A percentile compares a stretch with the other conserved stretches of the same genome.
phyloP scores from a whole-genome alignment of 2,329 filamentous ascomycete genomes.

The Aspergillus brunneoviolaceus region DNA sequence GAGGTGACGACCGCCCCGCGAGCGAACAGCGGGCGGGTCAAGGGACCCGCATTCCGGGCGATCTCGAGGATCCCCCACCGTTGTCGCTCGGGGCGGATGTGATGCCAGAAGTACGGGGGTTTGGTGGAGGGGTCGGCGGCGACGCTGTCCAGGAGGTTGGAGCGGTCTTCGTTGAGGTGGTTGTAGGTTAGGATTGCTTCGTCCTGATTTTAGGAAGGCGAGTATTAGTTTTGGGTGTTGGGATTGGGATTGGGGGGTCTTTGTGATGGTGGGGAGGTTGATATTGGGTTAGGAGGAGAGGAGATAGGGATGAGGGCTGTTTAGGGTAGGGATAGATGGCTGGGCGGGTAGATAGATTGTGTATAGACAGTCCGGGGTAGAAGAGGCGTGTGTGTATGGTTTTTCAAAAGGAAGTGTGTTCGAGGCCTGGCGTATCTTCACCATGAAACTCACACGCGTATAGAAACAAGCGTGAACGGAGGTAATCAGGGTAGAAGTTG shows the following conservation, averaged over 20 bases:
- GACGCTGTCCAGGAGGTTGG: conserved; percentile 42
- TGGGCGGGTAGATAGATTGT: too few relatives aligned
- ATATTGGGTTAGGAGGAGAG: too few relatives aligned
- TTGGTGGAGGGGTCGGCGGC: conserved; percentile 37
- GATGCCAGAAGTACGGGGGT: conserved; percentile 49
- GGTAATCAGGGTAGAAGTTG: too few relatives aligned
- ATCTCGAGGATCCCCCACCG: conserved; percentile 45
- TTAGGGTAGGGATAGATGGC: too few relatives aligned
- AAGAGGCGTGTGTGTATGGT: too few relatives aligned
- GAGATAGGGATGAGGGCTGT: too few relatives aligned
- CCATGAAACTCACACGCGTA: too few relatives aligned
- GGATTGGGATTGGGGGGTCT: neutral
- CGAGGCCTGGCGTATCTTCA: too few relatives aligned
- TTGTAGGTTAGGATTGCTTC: conserved; percentile 48
- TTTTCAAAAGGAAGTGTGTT: too few relatives aligned
- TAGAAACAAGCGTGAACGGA: too few relatives aligned
- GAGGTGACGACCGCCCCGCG: conserved; percentile 9
- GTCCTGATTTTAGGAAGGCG: conserved; percentile 30
- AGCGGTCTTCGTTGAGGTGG: conserved; percentile 41
- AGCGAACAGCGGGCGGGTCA: conserved; percentile 42
- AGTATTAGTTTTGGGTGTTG: neutral
- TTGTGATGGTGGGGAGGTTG: neutral
- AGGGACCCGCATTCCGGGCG: conserved; percentile 40
- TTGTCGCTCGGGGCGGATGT: conserved; percentile 45
- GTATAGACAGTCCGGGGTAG: too few relatives aligned